Evolutionary conservation across 1,284 basidiomycete species (phyloP), one percentile per base, ranked within the genome.

Genomic region (Fomitopsis palustris): DNA sequence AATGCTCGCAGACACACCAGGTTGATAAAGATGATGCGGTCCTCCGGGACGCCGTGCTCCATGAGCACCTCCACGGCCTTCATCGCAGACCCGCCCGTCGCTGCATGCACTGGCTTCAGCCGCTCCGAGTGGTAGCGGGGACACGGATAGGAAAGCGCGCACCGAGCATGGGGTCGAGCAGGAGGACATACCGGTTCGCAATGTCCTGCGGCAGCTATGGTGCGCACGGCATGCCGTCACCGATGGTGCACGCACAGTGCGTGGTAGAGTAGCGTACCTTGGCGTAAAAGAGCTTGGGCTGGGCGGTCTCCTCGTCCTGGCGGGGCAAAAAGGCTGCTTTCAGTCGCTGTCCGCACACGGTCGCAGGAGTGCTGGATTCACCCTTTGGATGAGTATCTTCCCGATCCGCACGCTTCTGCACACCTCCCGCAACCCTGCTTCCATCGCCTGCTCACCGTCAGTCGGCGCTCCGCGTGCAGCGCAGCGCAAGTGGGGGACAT

Each of bases 141-240:
- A 41, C 3, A 57, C 31, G 56, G 23, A 27, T 12, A 31, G 31
- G 35, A 2, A 12, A 45, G 41, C 29, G 67, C 85, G 57, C 69
- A 94, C 94, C 94, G 42, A 99, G 87, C 96, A 99, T 99, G 1
- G 96, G 96, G 73, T 99, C 96, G 16, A 99, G 85, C 16, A 99
- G 84, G 37, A 99, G 85, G 53, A 96, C 94, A 74, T 96, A 99
- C 56, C 96, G 88, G 41, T 85, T 80, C 0, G 90, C 86, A 61
- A 99, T 98, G 72, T 99, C 96, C 69, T 90, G 90, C 2, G 96
- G 96, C 54, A 98, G 87, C 87, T 98, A 67, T 16, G n/a, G n/a
- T n/a, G 31, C 31, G 31, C 31, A 8, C 43, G 12, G 19, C 19
- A 7, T 25, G 51, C 9, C 16, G 16, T 9, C 16, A 17, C n/a